Evolutionary conservation across 352 stramenopile species (phyloP), one percentile per base, ranked within the genome.

Genomic region (Phytopythium sindhum): DNA sequence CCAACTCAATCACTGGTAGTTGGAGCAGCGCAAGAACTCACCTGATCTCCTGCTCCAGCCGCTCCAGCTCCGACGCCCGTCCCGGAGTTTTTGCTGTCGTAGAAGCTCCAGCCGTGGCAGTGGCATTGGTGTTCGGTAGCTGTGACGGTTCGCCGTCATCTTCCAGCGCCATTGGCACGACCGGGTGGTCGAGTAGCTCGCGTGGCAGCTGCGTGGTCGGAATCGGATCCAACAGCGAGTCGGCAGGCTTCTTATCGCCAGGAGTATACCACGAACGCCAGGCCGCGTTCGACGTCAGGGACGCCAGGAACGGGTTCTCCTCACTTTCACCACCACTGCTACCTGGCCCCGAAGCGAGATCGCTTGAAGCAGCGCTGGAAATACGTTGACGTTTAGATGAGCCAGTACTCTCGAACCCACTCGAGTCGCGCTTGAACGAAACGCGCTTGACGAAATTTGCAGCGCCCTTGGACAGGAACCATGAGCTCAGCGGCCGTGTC

Each of bases 381-480:
- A 26, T 28, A 29, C 29, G 28, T 7, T 21, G 52, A 0, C 33
- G 52, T 29, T 57, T 57, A 19, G 33, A 26, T 12, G 17, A 15
- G 4, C 21, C 11, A 37, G 15, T 6, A 21, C 21, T 28, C 4
- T 9, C 29, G 4, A 57, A 19, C 10, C 17, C 31, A 29, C 29
- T 53, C 45, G 37, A 14, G 35, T 70, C 65, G 53, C 70, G 61
- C 24, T 56, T 75, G 57, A 74, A 86, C 68, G 64, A 65, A 52
- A 89, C 73, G 54, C 72, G 65, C 61, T 86, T 81, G 33, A 85
- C 70, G 47, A 89, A 89, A 59, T 89, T 86, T 15, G 80, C 80
- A 24, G 75, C 75, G 4, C 80, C 80, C 24, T 84, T 84, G 1
- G 80, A 85, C 15, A 89, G 68, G 54, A 89, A 89, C 80, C 80